Evolutionary conservation across 345 rosid genomes (phyloP), one percentile per base, ranked within the genome.

Genomic region (Pugionium dolabratum): DNA sequence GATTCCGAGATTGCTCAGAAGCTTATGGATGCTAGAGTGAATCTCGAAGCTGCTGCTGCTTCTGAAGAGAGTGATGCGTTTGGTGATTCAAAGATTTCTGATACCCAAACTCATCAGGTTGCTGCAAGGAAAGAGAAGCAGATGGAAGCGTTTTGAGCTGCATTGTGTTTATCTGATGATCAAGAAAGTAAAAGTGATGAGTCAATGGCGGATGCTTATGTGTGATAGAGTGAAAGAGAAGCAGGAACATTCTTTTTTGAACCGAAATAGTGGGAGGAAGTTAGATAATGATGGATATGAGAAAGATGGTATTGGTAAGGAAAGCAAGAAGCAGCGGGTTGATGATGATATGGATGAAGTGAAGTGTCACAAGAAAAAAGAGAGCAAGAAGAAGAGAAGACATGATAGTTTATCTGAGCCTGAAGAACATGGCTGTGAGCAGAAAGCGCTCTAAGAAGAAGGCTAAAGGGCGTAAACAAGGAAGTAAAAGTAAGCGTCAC

Each of bases 71-170:
- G 32, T 41, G 85, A 75, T 43, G 86, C 65, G 1, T 37, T 72
- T 29, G 39, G 74, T 50, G 77, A 79, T 7, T 41, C 67, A 7
- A 90, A 96, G 89, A 54, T 79, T 32, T 90, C 86, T 6, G 89
- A 86, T 69, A 94, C 96, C 0, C 89, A 94, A 63, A 85, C 97
- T 25, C 97, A 93, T 69, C 87, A 93, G 76, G 75, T 93, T 69
- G 96, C 96, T 64, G 97, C 97, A 0, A 84, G 99, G 78, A 90
- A 90, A 76, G 96, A 94, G 82, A 86, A 79, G 76, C 97, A 90
- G 76, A 84, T 94, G 97, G 96, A 94, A 66, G 81, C 82, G 30
- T 84, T 88, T 58, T 76, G 96, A 33, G 84, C 82, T 66, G 99
- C 99, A n/a, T 79, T 94, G 10, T 95, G 95, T 50, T 86, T 94